Conservation (phyloP, 2,329 filamentous ascomycete species). For the Fusarium hainanense region DNA sequence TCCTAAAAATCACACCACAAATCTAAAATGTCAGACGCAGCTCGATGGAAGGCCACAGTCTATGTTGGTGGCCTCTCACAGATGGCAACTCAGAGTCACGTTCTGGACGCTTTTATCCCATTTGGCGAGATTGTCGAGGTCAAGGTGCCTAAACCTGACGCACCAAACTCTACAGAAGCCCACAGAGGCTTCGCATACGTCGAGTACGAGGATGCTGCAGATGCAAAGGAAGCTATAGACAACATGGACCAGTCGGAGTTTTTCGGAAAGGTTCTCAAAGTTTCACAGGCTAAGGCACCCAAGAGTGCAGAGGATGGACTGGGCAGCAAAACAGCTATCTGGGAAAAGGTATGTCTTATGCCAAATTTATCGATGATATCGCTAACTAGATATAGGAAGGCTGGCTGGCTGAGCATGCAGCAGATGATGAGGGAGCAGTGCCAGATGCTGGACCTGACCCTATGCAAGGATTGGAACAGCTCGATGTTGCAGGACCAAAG, state of each 20-base stretch:
- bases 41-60: constrained; percentile 89
- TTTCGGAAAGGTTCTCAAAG: constrained; percentile 91
- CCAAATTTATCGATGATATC: not conserved
- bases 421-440: constrained; percentile 47
- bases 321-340: constrained; percentile 92
- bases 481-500: constrained; percentile 94
- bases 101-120: constrained; percentile 93
- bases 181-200: constrained; percentile 97
- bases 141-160: constrained; percentile 87
- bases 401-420: constrained; percentile 89
- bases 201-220: constrained; percentile 86
- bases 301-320: constrained; percentile 89
- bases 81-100: constrained; percentile 76
- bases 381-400: constrained; percentile 73
- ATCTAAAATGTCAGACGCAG: constrained; percentile 77
- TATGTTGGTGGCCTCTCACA: constrained; percentile 91
- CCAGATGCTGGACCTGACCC: constrained; percentile 77
- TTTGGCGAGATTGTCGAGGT: constrained; percentile 97
- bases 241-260: constrained; percentile 99
- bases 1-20: constrained; percentile 2
- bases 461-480: constrained; percentile 93
- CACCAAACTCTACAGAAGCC: constrained; percentile 78
- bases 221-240: constrained; percentile 95
- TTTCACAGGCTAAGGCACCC: constrained; percentile 89
- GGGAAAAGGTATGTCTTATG: constrained; percentile 84